phyloP scores from a whole-genome alignment of 1,284 basidiomycete species.

The Melampsora allii-populina region DNA sequence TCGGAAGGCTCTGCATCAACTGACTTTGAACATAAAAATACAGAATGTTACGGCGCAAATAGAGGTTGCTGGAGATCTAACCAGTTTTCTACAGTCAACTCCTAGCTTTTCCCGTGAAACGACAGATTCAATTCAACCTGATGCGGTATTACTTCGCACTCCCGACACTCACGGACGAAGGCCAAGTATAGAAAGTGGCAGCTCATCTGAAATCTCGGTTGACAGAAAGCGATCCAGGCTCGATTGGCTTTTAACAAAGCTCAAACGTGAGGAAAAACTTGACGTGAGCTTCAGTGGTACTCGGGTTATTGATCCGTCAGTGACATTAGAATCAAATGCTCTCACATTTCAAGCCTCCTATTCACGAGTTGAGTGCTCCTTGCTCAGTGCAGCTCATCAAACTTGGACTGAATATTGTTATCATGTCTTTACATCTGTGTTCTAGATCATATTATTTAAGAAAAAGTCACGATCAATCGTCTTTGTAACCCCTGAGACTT shows the following conservation, averaged over 20 bases:
- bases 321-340: background rate
- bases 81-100: background rate
- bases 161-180: too few relatives aligned
- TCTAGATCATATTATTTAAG: conserved; percentile 30
- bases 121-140: too few relatives aligned
- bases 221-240: background rate
- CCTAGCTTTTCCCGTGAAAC: background rate
- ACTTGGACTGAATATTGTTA: background rate
- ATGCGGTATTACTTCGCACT: too few relatives aligned
- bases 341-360: conserved; percentile 18
- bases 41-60: background rate
- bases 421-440: background rate
- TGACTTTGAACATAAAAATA: background rate
- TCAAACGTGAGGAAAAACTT: background rate
- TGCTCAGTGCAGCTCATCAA: background rate
- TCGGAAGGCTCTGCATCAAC: too few relatives aligned
- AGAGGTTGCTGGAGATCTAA: background rate
- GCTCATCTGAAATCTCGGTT: too few relatives aligned
- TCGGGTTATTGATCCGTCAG: background rate
- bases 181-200: too few relatives aligned
- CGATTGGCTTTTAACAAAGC: background rate
- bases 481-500: conserved; percentile 20
- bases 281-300: background rate
- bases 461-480: conserved; percentile 7
- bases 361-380: conserved; percentile 13